Evolutionary conservation across 441 rosid genomes (phyloP), one percentile per base, ranked within the genome.

Genomic region (Monsonia emarginata): DNA sequence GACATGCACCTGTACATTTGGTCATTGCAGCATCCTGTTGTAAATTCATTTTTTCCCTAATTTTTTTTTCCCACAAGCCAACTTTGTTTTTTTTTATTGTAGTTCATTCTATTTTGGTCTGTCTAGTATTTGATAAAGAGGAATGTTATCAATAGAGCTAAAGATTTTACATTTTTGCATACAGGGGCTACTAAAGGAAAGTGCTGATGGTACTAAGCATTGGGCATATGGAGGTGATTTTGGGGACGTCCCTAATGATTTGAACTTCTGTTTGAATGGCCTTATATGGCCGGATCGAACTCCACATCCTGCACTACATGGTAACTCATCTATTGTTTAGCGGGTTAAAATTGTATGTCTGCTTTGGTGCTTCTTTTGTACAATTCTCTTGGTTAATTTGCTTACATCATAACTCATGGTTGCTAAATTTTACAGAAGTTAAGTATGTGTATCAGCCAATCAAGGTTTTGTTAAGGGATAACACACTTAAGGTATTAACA

Each of bases 201-300:
- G 80, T 62, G 75, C 73, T 57, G 85, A 82, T 78, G 96, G 97
- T 59, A 67, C 60, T 60, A 90, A 90, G 72, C 86, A 66, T 75
- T 94, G 98, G 98, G 98, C 97, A 9, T 94, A 94, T 88, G 98
- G 98, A 72, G 98, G 98, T 58, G 91, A 90, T 83, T 94, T 87
- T 77, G 98, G 97, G 74, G 98, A 94, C 71, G 69, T 75, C 50
- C 97, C 97, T 63, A 94, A 94, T 81, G 98, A 94, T 81, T 77
- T 83, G 77, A 94, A 94, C 81, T 94, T 91, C 76, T 90, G 98
- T 80, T 76, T 94, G 79, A 82, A 90, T 66, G 98, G 98, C 64
- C 76, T 94, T 78, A 72, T 64, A 44, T 94, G 98, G 98, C 98
- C 98, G 13, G 95, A 94, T 79, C 81, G 98, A 74, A 88, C 94